Base-by-base conservation (phyloP, 768 basidiomycete species). In the Lentinula sp. region DNA sequence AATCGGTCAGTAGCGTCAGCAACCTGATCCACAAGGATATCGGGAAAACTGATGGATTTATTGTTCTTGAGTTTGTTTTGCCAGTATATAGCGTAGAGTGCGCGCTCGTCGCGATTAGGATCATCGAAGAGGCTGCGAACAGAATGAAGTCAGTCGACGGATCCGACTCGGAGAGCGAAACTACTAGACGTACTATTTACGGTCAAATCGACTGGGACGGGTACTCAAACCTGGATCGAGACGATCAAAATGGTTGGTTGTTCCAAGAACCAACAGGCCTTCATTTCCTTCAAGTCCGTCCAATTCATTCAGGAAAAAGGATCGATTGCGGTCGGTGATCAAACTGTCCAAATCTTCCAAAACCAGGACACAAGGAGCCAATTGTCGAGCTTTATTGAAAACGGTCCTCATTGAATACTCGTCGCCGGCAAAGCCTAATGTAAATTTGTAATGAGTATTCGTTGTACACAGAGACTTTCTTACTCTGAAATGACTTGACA, bases 281-380 rank as follows among this genome's bases (percentile, higher is more conserved):
- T 93, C 85, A 66, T 93, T 93, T 35, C 85, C 81, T 68, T 87
- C 85, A 36, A 93, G 71, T 0, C 92, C 92, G 63, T 94, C 92
- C 7, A 91, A 74, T 69, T 93, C 87, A 68, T 95, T 95, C 52
- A 95, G 78, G 83, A 94, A 94, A 79, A 91, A 93, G 2, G 90
- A 90, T 35, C 91, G 83, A 67, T 93, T 93, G 6, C 68, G 54
- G 66, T 91, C 83, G 62, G 84, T 90, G 74, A 95, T 90, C 41
- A 93, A 78, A 64, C 87, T 88, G 66, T 95, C 93, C 6, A 94
- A 66, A 50, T 79, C 77, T 69, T 79, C 79, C 15, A 87, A 69
- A 55, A 85, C 77, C 56, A 90, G 64, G 49, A 90, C 81, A 64
- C 87, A 90, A 36, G 90, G 90, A 1, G 87, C 67, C 62, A 82